A percentile compares a stretch with the other conserved stretches of the same genome.
phyloP scores from a whole-genome alignment of 2,329 filamentous ascomycete genomes.

The Alternaria sp. region DNA sequence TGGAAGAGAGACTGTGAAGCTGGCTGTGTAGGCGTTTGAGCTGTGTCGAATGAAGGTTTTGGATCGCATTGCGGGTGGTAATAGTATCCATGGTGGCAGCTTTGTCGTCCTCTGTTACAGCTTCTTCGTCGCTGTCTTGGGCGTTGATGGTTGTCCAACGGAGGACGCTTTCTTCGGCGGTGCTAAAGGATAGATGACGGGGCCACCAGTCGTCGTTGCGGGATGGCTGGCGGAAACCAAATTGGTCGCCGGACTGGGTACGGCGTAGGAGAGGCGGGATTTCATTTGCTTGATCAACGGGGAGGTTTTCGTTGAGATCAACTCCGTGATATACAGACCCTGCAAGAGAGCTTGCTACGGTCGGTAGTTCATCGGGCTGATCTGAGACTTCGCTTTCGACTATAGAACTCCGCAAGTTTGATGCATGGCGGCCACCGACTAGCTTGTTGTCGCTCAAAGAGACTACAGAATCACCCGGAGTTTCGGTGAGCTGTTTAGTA shows the following conservation, averaged over 20 bases:
- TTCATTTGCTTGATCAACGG: conserved; percentile 59
- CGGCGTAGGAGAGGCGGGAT: conserved; percentile 65
- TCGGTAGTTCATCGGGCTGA: conserved; percentile 48
- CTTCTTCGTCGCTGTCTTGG: conserved; percentile 27
- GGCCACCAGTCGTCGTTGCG: conserved; percentile 71
- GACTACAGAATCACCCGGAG: conserved; percentile 40
- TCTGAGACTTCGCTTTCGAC: conserved; percentile 36
- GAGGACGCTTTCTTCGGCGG: conserved; percentile 78
- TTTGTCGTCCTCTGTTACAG: background rate
- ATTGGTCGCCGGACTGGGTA: conserved; percentile 64
- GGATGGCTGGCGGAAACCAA: conserved; percentile 33
- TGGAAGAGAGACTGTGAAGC: conserved; percentile 65
- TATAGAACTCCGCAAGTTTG: conserved; percentile 19
- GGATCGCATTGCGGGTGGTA: conserved; percentile 40
- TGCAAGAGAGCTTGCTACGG: conserved; percentile 63
- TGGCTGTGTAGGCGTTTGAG: conserved; percentile 66
- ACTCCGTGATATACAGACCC: conserved; percentile 68
- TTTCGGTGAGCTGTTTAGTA: conserved; percentile 46
- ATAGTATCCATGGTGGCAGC: background rate
- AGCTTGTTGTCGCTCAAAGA: conserved; percentile 32
- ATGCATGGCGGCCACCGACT: conserved; percentile 29
- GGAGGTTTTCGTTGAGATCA: conserved; percentile 59
- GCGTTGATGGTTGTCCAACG: conserved; percentile 60
- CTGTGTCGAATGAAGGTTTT: conserved; percentile 43
- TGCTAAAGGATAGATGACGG: conserved; percentile 77